phyloP scores from a whole-genome alignment of 768 basidiomycete species.

The Fistulinella prunicolor region DNA sequence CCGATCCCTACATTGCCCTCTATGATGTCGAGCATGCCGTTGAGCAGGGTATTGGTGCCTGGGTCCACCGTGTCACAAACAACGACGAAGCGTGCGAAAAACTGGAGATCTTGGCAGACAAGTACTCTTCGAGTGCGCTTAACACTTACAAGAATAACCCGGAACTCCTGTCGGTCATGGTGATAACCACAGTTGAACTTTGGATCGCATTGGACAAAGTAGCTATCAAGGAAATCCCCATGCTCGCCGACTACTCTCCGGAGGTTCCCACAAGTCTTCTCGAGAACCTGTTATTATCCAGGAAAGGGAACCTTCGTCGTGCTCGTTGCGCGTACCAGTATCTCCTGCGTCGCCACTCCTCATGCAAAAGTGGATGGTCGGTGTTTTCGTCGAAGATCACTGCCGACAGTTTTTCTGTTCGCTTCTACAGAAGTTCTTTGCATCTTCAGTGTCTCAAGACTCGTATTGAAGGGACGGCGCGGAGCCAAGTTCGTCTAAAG shows the following conservation, averaged over 20 bases:
- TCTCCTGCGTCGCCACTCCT: neutral
- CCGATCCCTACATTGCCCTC: too few species aligned
- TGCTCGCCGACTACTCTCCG: neutral
- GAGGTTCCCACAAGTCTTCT: neutral
- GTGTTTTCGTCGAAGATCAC: constrained; percentile 32
- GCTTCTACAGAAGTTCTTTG: constrained; percentile 31
- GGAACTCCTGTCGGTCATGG: neutral
- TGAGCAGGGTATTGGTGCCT: too few species aligned
- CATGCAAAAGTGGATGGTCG: constrained; percentile 20
- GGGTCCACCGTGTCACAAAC: too few species aligned
- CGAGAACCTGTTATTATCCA: neutral
- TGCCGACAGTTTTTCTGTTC: constrained; percentile 30
- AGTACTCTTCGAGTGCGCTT: neutral
- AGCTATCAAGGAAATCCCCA: neutral
- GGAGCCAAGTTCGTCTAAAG: constrained; percentile 21
- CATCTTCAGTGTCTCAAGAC: constrained; percentile 25
- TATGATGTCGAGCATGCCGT: too few species aligned
- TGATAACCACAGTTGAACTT: neutral
- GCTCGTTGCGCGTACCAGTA: neutral
- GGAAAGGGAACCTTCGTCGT: neutral
- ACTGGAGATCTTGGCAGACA: neutral
- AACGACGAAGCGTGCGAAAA: too few species aligned
- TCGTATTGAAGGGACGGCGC: constrained; percentile 33
- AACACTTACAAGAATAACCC: neutral
- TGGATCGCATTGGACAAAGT: neutral